Percentiles rank a stretch among this genome's conserved stretches.
These are phyloP conservation scores for Lactarius vividus DNA, from an alignment of 768 basidiomycete genomes.

Conservation along the genomic window DNA sequence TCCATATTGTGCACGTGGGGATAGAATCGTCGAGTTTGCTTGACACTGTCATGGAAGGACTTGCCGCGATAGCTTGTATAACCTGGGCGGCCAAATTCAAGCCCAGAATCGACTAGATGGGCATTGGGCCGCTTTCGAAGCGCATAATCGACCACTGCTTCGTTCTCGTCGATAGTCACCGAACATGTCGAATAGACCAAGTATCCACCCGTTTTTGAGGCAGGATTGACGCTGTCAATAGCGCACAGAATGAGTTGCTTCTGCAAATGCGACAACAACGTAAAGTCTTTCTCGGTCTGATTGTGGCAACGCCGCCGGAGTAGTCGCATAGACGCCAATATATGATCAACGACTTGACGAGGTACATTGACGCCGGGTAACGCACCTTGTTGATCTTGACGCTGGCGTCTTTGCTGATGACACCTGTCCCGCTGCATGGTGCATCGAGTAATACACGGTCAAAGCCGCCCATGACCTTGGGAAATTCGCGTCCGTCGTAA, in stretches of 20 bases:
- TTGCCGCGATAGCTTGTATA: conserved; percentile 91
- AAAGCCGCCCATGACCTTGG: conserved; percentile 98
- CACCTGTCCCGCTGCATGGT: conserved; percentile 96
- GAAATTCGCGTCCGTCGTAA: conserved; percentile 96
- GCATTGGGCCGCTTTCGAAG: conserved; percentile 91
- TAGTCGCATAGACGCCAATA: conserved; percentile 1
- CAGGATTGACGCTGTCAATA: conserved; percentile 90
- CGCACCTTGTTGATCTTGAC: conserved; percentile 97
- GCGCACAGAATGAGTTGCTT: conserved; percentile 98
- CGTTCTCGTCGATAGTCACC: conserved; percentile 97
- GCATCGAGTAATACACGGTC: conserved; percentile 97
- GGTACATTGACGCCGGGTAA: conserved; percentile 11
- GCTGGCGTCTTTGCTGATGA: conserved; percentile 95
- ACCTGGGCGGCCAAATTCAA: conserved; percentile 91
- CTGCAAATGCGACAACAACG: conserved; percentile 93
- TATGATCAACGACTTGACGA: background rate
- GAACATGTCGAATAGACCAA: conserved; percentile 99
- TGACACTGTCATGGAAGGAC: conserved; percentile 74
- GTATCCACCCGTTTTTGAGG: conserved; percentile 88
- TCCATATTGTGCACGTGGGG: conserved; percentile 99
- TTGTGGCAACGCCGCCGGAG: background rate
- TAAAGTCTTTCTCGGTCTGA: conserved; percentile 93
- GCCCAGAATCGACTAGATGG: conserved; percentile 87
- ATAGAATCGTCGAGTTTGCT: conserved; percentile 85
- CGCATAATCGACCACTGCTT: conserved; percentile 96